A percentile compares a stretch with the other conserved stretches of the same genome.
Evolutionary conservation across 2,329 filamentous ascomycete species (phyloP).

Genomic region (Falciphora oryzae): DNA sequence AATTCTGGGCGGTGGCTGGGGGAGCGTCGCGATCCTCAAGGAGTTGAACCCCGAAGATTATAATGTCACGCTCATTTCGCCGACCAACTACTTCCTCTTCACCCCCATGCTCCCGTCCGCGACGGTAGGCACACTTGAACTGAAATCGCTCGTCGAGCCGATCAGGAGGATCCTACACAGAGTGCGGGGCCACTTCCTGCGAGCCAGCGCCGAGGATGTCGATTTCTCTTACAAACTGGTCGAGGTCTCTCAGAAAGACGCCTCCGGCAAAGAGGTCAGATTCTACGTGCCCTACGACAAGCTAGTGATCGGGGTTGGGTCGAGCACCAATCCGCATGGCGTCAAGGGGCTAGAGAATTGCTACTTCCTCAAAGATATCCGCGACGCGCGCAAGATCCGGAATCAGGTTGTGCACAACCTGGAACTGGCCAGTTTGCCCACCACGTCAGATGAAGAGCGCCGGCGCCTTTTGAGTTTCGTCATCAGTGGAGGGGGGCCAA

Average conservation of each 20-base stretch:
- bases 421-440: slow-evolving; percentile 87
- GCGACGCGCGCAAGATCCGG: slow-evolving; percentile 83
- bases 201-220: slow-evolving; percentile 79
- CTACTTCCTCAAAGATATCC: slow-evolving; percentile 91
- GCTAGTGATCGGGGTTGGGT: slow-evolving; percentile 86
- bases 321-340: slow-evolving; percentile 88
- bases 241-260: slow-evolving; percentile 71
- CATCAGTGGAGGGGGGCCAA: slow-evolving; percentile 91
- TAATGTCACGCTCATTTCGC: slow-evolving; percentile 91
- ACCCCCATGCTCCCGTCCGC: slow-evolving; percentile 97
- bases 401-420: slow-evolving; percentile 86
- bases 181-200: slow-evolving; percentile 83
- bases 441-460: slow-evolving; percentile 82
- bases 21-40: slow-evolving; percentile 86
- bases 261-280: slow-evolving; percentile 63
- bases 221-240: slow-evolving; percentile 89
- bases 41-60: slow-evolving; percentile 86
- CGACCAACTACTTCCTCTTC: slow-evolving; percentile 95
- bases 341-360: slow-evolving; percentile 93
- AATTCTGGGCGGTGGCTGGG: slow-evolving; percentile 91
- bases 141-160: slow-evolving; percentile 88
- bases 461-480: slow-evolving; percentile 88
- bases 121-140: slow-evolving; percentile 88
- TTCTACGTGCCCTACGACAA: slow-evolving; percentile 99
- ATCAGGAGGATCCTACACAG: slow-evolving; percentile 76